These are phyloP conservation scores for Arthromyces matolae DNA, from an alignment of 768 basidiomycete genomes.

Conservation along the genomic window DNA sequence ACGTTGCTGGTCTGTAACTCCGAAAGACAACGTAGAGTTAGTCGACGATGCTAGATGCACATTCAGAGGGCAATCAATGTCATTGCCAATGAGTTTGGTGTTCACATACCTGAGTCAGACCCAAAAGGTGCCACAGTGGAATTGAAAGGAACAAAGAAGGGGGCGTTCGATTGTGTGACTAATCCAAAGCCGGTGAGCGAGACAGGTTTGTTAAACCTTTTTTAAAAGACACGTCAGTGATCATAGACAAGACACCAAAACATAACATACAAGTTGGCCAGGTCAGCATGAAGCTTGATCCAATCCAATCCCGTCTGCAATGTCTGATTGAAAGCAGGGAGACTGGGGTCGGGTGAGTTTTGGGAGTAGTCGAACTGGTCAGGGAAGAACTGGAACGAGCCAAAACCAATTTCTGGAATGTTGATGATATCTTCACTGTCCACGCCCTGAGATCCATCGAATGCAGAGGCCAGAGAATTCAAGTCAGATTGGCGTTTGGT, in stretches of 20 bases:
- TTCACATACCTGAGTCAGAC: conserved; percentile 24
- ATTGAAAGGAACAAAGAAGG: conserved; percentile 63
- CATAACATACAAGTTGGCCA: conserved; percentile 36
- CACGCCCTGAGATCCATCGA: conserved; percentile 62
- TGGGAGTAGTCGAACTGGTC: conserved; percentile 53
- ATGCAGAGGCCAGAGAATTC: conserved; percentile 40
- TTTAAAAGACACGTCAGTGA: conserved; percentile 1
- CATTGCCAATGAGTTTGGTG: too few species aligned
- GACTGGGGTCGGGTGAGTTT: conserved; percentile 41
- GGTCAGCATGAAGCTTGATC: conserved; percentile 48
- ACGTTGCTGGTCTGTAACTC: conserved; percentile 51
- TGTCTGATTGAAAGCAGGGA: conserved; percentile 49
- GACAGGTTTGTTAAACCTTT: conserved; percentile 57
- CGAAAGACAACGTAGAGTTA: conserved; percentile 31
- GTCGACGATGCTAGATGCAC: background rate
- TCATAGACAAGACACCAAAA: background rate
- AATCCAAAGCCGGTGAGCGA: conserved; percentile 57
- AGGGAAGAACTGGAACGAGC: conserved; percentile 64
- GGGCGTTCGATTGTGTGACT: conserved; percentile 51
- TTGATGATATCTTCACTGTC: conserved; percentile 62
- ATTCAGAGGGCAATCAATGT: too few species aligned
- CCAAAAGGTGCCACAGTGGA: conserved; percentile 40
- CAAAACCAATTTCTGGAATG: conserved; percentile 55
- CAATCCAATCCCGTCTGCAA: conserved; percentile 50
- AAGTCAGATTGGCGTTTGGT: conserved; percentile 45